These are phyloP conservation scores for Penicillium silybi DNA, from an alignment of 495 filamentous ascomycete species.

Conservation along the genomic window DNA sequence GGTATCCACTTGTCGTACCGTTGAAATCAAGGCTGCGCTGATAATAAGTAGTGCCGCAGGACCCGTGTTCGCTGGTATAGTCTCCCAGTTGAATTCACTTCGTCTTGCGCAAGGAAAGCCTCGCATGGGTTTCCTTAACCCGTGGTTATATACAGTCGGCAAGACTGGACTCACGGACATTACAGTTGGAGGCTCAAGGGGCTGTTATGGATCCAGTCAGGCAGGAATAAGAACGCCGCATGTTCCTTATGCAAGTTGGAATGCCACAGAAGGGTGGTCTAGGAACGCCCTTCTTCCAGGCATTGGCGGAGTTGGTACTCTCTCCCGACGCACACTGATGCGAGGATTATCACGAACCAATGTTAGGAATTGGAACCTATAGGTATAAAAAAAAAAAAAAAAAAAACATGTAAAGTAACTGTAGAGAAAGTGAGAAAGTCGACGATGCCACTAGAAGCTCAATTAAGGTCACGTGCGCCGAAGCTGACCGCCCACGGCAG, in stretches of 20 bases:
- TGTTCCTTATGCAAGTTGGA: slow-evolving; percentile 51
- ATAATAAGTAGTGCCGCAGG: slow-evolving; percentile 37
- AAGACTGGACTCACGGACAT: slow-evolving; percentile 54
- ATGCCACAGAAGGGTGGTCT: slow-evolving; percentile 34
- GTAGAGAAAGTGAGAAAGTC: not conserved
- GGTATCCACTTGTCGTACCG: slow-evolving; percentile 23
- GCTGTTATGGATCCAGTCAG: slow-evolving; percentile 40
- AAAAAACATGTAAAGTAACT: not conserved
- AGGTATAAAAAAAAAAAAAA: too few species aligned
- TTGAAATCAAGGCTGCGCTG: not conserved
- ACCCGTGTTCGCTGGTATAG: slow-evolving; percentile 50
- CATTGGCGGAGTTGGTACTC: slow-evolving; percentile 14
- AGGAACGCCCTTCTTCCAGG: slow-evolving; percentile 25
- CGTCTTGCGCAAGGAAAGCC: slow-evolving; percentile 44
- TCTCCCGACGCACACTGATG: not conserved
- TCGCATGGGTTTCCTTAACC: slow-evolving; percentile 61
- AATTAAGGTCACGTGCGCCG: slow-evolving; percentile 12
- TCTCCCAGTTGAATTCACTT: slow-evolving; percentile 58
- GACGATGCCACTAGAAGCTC: not conserved
- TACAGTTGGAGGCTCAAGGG: slow-evolving; percentile 47
- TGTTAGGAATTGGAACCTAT: too few species aligned
- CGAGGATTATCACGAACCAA: too few species aligned
- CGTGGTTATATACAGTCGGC: slow-evolving; percentile 54
- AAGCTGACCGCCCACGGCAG: slow-evolving; percentile 26
- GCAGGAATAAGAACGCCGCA: slow-evolving; percentile 6